These are phyloP conservation scores for Neofusicoccum cordaticola DNA, from an alignment of 2,329 filamentous ascomycete species.

Conservation along the genomic window DNA sequence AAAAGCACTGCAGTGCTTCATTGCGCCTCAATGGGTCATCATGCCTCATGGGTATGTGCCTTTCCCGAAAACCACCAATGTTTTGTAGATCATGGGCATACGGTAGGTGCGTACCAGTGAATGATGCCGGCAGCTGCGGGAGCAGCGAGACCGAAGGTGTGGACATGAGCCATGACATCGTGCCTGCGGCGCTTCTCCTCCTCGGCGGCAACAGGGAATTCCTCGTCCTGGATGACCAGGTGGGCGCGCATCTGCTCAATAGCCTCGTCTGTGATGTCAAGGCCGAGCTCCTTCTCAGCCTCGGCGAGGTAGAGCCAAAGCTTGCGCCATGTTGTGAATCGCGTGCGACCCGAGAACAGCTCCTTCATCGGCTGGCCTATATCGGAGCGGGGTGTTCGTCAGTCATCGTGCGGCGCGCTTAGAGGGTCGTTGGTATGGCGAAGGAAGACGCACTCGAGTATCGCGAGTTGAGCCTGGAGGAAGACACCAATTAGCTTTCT, in stretches of 20 bases:
- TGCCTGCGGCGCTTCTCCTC: constrained; percentile 55
- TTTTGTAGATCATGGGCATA: constrained; percentile 36
- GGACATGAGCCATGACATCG: constrained; percentile 66
- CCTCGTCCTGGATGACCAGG: constrained; percentile 45
- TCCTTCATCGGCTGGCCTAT: constrained; percentile 45
- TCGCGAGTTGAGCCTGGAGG: constrained; percentile 17
- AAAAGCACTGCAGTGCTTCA: too few relatives aligned
- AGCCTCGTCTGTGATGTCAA: constrained; percentile 68
- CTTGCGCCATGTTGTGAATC: constrained; percentile 76
- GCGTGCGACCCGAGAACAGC: constrained; percentile 74
- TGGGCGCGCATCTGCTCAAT: constrained; percentile 47
- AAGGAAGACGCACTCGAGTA: constrained; percentile 15
- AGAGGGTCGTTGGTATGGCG: background rate
- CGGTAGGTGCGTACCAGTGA: constrained; percentile 51
- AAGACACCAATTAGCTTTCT: background rate
- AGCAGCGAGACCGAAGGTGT: constrained; percentile 70
- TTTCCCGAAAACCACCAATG: background rate
- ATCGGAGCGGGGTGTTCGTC: background rate
- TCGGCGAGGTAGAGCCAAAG: constrained; percentile 85
- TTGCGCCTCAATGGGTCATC: too few relatives aligned
- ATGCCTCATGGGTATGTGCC: too few relatives aligned
- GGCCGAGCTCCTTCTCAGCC: constrained; percentile 74
- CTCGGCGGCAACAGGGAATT: constrained; percentile 47
- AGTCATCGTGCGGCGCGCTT: background rate
- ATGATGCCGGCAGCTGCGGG: constrained; percentile 81